Percentiles rank a stretch among this genome's conserved stretches.
Evolutionary conservation across 2,329 filamentous ascomycete species (phyloP).

Genomic region (Capronia epimyces): DNA sequence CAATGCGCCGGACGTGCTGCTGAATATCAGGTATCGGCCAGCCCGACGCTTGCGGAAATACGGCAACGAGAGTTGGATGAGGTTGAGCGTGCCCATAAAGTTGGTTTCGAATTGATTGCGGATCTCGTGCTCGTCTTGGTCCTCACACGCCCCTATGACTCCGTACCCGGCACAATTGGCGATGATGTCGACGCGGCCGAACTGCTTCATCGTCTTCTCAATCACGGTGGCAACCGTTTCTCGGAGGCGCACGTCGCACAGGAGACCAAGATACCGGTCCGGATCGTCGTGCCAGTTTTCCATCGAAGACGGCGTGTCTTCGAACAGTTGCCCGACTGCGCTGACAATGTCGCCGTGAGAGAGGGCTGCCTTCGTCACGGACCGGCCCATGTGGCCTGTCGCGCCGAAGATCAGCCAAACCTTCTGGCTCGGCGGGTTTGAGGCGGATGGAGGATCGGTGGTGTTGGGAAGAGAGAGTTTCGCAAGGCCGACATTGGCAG

Average conservation of each 20-base stretch:
- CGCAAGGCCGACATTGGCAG: constrained; percentile 23
- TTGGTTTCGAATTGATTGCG: constrained; percentile 97
- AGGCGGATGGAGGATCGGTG: constrained; percentile 74
- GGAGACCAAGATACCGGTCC: constrained; percentile 61
- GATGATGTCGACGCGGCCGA: constrained; percentile 79
- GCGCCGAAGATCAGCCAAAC: constrained; percentile 95
- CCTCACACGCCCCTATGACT: constrained; percentile 91
- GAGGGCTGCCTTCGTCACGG: constrained; percentile 75
- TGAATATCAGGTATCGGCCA: constrained; percentile 91
- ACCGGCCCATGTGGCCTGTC: constrained; percentile 94
- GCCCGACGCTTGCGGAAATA: constrained; percentile 72
- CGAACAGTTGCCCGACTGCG: constrained; percentile 76
- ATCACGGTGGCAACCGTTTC: constrained; percentile 71
- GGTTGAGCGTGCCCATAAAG: constrained; percentile 91
- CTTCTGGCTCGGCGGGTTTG: constrained; percentile 65
- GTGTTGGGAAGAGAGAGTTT: constrained; percentile 67
- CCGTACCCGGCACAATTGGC: constrained; percentile 94
- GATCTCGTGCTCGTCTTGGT: constrained; percentile 91
- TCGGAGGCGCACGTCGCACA: constrained; percentile 83
- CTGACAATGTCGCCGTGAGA: constrained; percentile 76
- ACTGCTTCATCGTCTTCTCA: constrained; percentile 63
- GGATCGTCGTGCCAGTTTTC: constrained; percentile 55
- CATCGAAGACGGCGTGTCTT: constrained; percentile 69
- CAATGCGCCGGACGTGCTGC: constrained; percentile 83
- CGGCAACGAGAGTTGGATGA: constrained; percentile 80